Conservation (phyloP, 148 eudicot genomes). For the Persicaria tinctoria region DNA sequence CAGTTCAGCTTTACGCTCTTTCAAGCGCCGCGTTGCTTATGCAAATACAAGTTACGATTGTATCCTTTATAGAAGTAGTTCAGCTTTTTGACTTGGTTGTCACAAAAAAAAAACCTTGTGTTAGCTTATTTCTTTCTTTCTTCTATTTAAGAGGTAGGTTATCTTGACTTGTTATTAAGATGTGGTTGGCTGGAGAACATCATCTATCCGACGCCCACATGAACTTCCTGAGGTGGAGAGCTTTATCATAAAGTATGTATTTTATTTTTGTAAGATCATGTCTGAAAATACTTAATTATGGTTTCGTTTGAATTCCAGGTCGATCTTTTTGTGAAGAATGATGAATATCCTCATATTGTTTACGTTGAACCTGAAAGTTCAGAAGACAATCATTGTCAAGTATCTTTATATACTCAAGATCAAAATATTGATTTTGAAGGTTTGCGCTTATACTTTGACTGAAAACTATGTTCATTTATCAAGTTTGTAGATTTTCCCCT, state of each 20-base stretch:
- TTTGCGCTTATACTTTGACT: conserved; percentile 17
- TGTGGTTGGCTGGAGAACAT: conserved; percentile 93
- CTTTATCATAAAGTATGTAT: conserved; percentile 3
- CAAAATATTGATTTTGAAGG: conserved; percentile 63
- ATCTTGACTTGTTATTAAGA: conserved; percentile 44
- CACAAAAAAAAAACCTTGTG: not conserved
- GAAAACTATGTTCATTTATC: not conserved
- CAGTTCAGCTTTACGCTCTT: conserved; percentile 79
- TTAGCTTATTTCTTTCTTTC: not conserved
- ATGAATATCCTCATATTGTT: conserved; percentile 73
- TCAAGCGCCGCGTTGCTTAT: conserved; percentile 83
- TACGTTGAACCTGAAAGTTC: conserved; percentile 34
- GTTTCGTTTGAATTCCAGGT: conserved; percentile 29
- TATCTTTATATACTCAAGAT: conserved; percentile 25
- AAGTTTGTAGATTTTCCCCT: not conserved
- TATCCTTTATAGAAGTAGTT: conserved; percentile 38
- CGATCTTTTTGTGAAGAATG: conserved; percentile 46
- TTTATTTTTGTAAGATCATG: conserved; percentile 3
- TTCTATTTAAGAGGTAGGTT: conserved; percentile 14
- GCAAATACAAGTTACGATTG: conserved; percentile 77
- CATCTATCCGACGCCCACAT: conserved; percentile 75
- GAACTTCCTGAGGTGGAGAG: conserved; percentile 65
- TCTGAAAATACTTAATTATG: not conserved
- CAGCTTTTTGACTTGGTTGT: not conserved
- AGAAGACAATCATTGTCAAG: conserved; percentile 18